phyloP scores from a whole-genome alignment of 495 filamentous ascomycete genomes.

The Penicillium steckii region DNA sequence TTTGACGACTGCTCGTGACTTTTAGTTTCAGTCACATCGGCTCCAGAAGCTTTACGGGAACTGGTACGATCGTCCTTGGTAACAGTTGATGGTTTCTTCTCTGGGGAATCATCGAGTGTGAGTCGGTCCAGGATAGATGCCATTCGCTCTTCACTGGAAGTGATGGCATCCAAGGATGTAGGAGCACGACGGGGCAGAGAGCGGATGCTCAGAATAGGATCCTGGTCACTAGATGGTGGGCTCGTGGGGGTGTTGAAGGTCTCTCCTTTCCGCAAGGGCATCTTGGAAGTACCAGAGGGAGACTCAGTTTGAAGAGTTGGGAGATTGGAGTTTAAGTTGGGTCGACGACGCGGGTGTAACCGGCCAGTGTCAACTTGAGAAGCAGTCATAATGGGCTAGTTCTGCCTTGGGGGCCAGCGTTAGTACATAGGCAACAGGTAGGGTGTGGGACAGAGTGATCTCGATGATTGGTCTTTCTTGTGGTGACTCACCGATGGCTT shows the following conservation, averaged over 20 bases:
- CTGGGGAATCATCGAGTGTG: constrained; percentile 36
- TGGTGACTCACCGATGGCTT: constrained; percentile 22
- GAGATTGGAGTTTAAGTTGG: constrained; percentile 29
- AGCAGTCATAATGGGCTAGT: constrained; percentile 23
- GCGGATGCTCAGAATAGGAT: constrained; percentile 44
- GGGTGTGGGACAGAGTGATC: constrained; percentile 1
- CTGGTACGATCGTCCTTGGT: neutral
- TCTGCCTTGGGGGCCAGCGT: constrained; percentile 9
- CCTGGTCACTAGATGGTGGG: constrained; percentile 37
- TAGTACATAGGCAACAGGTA: constrained; percentile 9
- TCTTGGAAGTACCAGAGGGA: constrained; percentile 19
- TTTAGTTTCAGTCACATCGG: neutral
- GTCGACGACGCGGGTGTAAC: constrained; percentile 36
- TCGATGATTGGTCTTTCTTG: constrained; percentile 13
- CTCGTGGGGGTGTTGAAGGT: constrained; percentile 51
- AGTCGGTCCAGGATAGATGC: constrained; percentile 42
- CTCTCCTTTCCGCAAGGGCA: constrained; percentile 47
- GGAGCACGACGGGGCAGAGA: constrained; percentile 50
- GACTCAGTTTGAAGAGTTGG: constrained; percentile 27
- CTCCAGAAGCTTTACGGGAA: neutral
- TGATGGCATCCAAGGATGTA: constrained; percentile 49
- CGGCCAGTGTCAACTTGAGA: constrained; percentile 22
- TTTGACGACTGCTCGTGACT: neutral
- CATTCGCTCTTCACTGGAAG: constrained; percentile 49
- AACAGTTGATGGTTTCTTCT: constrained; percentile 9